A percentile compares a stretch with the other conserved stretches of the same genome.
Conservation (phyloP, 2,329 filamentous ascomycete species). For the Dactylellina parvicollis region DNA sequence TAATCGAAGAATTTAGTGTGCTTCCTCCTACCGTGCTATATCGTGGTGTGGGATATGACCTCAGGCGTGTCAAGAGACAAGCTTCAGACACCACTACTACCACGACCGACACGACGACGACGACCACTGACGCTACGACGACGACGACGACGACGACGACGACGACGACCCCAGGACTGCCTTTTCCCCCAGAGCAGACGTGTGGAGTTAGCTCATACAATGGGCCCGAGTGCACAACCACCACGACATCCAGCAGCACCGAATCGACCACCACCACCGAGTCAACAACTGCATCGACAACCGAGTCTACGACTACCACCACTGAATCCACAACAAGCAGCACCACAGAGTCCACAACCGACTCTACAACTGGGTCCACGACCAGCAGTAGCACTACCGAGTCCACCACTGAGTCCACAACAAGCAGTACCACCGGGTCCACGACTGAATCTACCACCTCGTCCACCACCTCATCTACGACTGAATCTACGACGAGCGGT, state of each 20-base stretch:
- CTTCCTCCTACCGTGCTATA: background rate
- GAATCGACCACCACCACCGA: background rate
- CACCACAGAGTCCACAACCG: background rate
- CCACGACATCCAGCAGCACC: background rate
- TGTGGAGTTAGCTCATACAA: background rate
- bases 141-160: background rate
- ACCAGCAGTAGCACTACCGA: background rate
- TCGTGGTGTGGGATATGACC: background rate
- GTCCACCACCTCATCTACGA: background rate
- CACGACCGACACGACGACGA: background rate
- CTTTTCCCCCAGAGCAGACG: background rate
- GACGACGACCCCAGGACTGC: background rate
- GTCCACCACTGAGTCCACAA: too few species aligned
- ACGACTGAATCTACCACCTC: too few species aligned
- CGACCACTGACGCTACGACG: background rate
- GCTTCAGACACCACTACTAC: background rate
- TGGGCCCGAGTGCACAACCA: background rate
- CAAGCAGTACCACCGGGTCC: too few species aligned
- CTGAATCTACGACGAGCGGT: background rate
- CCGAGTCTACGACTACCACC: too few species aligned
- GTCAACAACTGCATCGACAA: too few species aligned
- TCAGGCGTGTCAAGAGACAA: background rate
- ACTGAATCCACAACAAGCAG: too few species aligned
- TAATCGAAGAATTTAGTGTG: constrained; percentile 5
- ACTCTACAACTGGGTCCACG: background rate